Evolutionary conservation across 2,329 filamentous ascomycete species (phyloP), one percentile per base, ranked within the genome.

Genomic region (Gnomoniopsis sp.): DNA sequence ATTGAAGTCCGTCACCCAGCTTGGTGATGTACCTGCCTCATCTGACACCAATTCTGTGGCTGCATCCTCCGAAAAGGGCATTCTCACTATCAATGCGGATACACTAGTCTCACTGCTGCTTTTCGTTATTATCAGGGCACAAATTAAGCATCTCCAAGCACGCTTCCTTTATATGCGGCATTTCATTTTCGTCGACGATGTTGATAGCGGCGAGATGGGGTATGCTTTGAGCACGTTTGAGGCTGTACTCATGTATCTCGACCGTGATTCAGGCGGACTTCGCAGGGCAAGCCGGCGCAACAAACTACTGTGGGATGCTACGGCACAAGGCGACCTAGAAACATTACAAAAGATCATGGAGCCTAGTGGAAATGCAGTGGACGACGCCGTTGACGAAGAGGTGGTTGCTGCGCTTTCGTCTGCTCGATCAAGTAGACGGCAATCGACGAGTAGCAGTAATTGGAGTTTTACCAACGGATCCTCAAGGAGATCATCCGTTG

Each of bases 141-240:
- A 95, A 61, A 87, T 96, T 26, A 87, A 90, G 59, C 88, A 97
- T 72, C 79, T 99, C 10, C 91, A 96, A 67, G 92, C 95, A 3
- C 85, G 93, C 21, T 77, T 99, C 49, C 81, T 89, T n/a, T 99
- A 98, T 71, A 96, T 98, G 81, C 89, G 93, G 47, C 91, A 96
- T 68, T 99, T 97, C 69, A 95, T 97, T 65, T 99, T 96, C 73
- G 93, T 96, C 53, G 95, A 98, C 66, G 95, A 99, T 74, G 92
- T 99, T 10, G 95, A 99, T 65, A 96, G 87, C 62, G 95, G 95
- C 51, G 95, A 99, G 74, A 88, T 96, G 79, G 95, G 95, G 10
- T 99, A 99, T 72, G 93, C 93, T 0, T 74, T 99, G 53, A 98
- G 93, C 72, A 99, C 95, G 0, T 91, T 98, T 61, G 95, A 99